Percentiles rank a stretch among this genome's conserved stretches.
Conservation (phyloP, 331 rosid species). For the Saraca asoca region DNA sequence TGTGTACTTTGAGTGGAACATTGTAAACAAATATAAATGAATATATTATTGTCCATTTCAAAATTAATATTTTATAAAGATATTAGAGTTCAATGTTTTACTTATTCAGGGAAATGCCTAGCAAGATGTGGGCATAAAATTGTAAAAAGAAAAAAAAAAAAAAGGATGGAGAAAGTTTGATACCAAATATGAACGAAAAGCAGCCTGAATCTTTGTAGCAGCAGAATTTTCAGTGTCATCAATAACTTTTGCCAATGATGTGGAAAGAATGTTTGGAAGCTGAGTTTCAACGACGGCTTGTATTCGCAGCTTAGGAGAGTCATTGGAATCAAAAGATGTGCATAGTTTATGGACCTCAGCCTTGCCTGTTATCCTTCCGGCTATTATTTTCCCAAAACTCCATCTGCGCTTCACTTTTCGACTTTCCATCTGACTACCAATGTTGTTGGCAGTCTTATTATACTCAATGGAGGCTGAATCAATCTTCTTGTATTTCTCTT, state of each 20-base stretch:
- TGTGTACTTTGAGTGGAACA: too few relatives aligned
- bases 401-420: conserved; percentile 65
- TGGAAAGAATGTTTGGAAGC: conserved; percentile 31
- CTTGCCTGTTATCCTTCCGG: conserved; percentile 50
- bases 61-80: too few relatives aligned
- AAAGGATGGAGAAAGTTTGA: not conserved
- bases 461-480: conserved; percentile 34
- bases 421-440: conserved; percentile 26
- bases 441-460: conserved; percentile 18
- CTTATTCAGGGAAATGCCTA: not conserved
- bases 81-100: conserved; percentile 22
- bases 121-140: not conserved
- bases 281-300: conserved; percentile 37
- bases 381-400: conserved; percentile 64
- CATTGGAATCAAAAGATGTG: conserved; percentile 53
- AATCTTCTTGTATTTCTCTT: conserved; percentile 46
- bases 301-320: conserved; percentile 36
- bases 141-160: not conserved
- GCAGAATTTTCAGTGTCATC: conserved; percentile 41
- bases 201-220: conserved; percentile 77
- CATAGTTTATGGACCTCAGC: conserved; percentile 45
- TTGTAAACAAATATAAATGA: too few relatives aligned
- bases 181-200: conserved; percentile 81
- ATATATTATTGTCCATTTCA: too few relatives aligned
- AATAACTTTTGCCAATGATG: conserved; percentile 10